A percentile compares a stretch with the other conserved stretches of the same genome.
phyloP scores from a whole-genome alignment of 768 basidiomycete genomes.

The Saitozyma sp. region DNA sequence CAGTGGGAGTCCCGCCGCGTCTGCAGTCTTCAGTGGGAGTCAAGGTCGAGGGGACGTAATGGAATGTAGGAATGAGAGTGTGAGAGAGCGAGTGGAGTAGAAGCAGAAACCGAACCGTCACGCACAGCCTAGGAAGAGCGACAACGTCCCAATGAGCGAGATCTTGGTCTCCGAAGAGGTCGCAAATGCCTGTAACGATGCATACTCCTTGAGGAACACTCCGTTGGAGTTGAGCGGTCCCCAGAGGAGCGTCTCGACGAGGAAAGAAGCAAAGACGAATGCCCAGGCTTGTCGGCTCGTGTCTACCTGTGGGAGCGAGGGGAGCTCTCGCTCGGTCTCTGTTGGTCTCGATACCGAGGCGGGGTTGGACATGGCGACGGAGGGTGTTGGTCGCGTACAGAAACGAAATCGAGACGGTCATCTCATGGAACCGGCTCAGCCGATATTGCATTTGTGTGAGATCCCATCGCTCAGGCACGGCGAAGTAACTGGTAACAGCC shows the following conservation, averaged over 20 bases:
- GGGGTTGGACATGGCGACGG: no score
- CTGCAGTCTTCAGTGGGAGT: conserved; percentile 1
- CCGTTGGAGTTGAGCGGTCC: conserved; percentile 24
- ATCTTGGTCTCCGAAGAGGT: conserved; percentile 18
- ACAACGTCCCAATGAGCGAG: conserved; percentile 22
- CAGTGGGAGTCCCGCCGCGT: conserved; percentile 21
- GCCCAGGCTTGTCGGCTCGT: conserved; percentile 21
- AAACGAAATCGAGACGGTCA: no score
- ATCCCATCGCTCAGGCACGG: no score
- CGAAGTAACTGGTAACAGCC: no score
- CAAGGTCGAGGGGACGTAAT: neutral
- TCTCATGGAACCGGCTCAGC: no score
- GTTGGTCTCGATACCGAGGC: neutral
- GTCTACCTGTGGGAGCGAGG: conserved; percentile 20
- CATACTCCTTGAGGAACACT: conserved; percentile 26
- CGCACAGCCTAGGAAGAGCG: conserved; percentile 23
- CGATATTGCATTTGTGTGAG: no score
- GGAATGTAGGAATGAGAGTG: neutral
- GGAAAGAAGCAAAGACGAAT: conserved; percentile 24
- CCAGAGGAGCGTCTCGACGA: conserved; percentile 27
- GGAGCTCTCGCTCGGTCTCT: conserved; percentile 13
- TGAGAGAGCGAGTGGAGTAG: no score
- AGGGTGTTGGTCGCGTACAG: no score
- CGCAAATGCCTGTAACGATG: conserved; percentile 16
- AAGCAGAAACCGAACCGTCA: neutral